phyloP scores from a whole-genome alignment of 345 rosid species.

The Eutrema yunnanense region DNA sequence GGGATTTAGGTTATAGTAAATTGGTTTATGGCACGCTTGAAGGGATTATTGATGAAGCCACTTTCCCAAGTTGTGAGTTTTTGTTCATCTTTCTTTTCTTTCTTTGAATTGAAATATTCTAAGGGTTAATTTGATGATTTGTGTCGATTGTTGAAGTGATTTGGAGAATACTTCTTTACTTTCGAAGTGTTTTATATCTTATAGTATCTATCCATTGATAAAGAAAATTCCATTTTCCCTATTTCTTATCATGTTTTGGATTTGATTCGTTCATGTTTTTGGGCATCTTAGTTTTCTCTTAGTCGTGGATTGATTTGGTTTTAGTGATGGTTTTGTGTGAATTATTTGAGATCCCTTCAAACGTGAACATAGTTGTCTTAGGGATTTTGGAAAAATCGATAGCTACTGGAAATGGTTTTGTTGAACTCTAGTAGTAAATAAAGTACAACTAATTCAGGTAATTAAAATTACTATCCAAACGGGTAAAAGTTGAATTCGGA shows the following conservation, averaged over 20 bases:
- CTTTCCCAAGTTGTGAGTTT: conserved; percentile 71
- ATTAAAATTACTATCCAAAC: too few relatives aligned
- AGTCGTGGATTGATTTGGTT: neutral
- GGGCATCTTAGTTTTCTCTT: neutral
- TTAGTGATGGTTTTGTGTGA: neutral
- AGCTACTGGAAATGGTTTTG: too few relatives aligned
- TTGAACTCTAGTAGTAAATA: too few relatives aligned
- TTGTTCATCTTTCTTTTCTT: neutral
- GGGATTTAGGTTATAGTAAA: too few relatives aligned
- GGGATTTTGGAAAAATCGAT: too few relatives aligned
- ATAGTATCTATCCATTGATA: neutral
- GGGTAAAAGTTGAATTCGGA: too few relatives aligned
- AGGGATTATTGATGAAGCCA: conserved; percentile 50
- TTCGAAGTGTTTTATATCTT: neutral
- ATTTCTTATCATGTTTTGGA: neutral
- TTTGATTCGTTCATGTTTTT: neutral
- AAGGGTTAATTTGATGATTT: neutral
- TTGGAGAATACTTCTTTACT: neutral
- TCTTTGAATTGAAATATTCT: neutral
- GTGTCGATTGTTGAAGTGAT: neutral
- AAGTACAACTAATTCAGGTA: too few relatives aligned
- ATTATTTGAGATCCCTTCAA: neutral
- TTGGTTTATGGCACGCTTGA: conserved; percentile 44
- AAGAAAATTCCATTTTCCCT: neutral
- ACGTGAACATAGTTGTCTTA: too few relatives aligned